Evolutionary conservation across 2,329 filamentous ascomycete species (phyloP).

Genomic region (Alternaria metachromatica): DNA sequence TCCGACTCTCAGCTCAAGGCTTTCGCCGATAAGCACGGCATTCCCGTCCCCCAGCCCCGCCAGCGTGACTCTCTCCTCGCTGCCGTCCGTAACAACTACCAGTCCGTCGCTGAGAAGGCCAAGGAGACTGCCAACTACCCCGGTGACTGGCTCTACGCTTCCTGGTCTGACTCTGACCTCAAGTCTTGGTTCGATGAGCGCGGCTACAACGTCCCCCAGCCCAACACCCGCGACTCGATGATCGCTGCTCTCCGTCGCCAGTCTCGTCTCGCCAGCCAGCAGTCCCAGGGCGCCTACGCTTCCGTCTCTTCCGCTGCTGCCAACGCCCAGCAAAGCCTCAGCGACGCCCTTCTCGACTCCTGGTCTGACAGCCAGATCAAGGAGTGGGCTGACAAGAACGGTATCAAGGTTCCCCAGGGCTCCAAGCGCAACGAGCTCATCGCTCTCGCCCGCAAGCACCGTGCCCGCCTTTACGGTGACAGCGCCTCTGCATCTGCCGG

Average conservation of each 20-base stretch:
- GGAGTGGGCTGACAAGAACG: slow-evolving; percentile 90
- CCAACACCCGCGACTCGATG: slow-evolving; percentile 81
- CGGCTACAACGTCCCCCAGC: slow-evolving; percentile 85
- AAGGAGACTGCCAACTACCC: slow-evolving; percentile 86
- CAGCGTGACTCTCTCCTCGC: slow-evolving; percentile 82
- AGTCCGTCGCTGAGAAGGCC: slow-evolving; percentile 73
- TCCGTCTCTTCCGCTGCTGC: slow-evolving; percentile 56
- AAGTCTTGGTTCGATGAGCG: slow-evolving; percentile 93
- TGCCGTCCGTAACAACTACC: slow-evolving; percentile 81
- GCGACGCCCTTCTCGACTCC: slow-evolving; percentile 82
- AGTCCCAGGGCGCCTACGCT: slow-evolving; percentile 60
- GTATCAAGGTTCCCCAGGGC: slow-evolving; percentile 87
- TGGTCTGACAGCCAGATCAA: slow-evolving; percentile 93
- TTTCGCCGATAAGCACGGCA: slow-evolving; percentile 86
- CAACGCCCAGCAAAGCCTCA: slow-evolving; percentile 74
- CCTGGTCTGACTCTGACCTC: slow-evolving; percentile 91
- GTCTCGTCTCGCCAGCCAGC: slow-evolving; percentile 77
- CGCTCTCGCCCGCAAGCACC: slow-evolving; percentile 87
- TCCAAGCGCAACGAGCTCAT: slow-evolving; percentile 89
- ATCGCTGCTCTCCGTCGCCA: slow-evolving; percentile 91
- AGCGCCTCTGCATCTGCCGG: slow-evolving; percentile 55
- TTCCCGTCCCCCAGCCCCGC: slow-evolving; percentile 87
- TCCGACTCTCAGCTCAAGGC: slow-evolving; percentile 91
- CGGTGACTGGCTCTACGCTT: slow-evolving; percentile 90
- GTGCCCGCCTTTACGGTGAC: slow-evolving; percentile 73